phyloP scores from a whole-genome alignment of 2,329 filamentous ascomycete species.

The Aspergillus sp. region DNA sequence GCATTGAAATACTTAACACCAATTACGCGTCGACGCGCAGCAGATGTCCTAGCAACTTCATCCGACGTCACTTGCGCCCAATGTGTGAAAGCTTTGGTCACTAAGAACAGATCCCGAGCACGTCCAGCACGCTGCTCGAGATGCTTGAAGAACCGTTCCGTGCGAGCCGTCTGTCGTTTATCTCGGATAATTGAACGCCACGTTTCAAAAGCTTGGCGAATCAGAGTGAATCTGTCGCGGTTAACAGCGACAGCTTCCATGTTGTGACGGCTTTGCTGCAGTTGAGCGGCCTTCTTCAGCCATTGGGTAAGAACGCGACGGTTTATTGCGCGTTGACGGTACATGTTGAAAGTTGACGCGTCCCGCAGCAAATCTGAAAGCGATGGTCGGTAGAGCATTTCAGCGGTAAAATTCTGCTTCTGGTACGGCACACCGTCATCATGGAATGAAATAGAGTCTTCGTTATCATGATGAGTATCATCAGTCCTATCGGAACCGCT shows the following conservation, averaged over 20 bases:
- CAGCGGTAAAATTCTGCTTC: constrained; percentile 22
- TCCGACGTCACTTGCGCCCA: constrained; percentile 61
- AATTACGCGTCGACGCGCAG: constrained; percentile 63
- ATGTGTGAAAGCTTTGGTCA: constrained; percentile 57
- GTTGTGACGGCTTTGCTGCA: constrained; percentile 27
- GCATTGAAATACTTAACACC: constrained; percentile 60
- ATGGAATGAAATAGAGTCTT: constrained; percentile 12
- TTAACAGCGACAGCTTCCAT: constrained; percentile 40
- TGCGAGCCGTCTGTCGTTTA: constrained; percentile 39
- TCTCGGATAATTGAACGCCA: constrained; percentile 38
- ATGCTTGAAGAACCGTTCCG: constrained; percentile 46
- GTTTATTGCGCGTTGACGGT: constrained; percentile 31
- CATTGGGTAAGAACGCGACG: constrained; percentile 39
- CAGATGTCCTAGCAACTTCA: constrained; percentile 56
- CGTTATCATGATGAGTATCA: constrained; percentile 13
- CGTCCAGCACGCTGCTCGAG: constrained; percentile 53
- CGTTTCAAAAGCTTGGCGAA: constrained; percentile 46
- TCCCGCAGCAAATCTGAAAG: constrained; percentile 45
- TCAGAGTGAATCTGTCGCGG: constrained; percentile 44
- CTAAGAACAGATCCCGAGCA: constrained; percentile 57
- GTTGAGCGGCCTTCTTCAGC: constrained; percentile 38
- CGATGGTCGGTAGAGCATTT: constrained; percentile 42
- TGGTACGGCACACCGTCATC: constrained; percentile 5
- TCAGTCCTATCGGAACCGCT: constrained; percentile 14
- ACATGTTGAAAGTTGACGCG: constrained; percentile 42